Evolutionary conservation across 2,329 filamentous ascomycete genomes (phyloP).

Genomic region (Torrubiella hemipterigena): DNA sequence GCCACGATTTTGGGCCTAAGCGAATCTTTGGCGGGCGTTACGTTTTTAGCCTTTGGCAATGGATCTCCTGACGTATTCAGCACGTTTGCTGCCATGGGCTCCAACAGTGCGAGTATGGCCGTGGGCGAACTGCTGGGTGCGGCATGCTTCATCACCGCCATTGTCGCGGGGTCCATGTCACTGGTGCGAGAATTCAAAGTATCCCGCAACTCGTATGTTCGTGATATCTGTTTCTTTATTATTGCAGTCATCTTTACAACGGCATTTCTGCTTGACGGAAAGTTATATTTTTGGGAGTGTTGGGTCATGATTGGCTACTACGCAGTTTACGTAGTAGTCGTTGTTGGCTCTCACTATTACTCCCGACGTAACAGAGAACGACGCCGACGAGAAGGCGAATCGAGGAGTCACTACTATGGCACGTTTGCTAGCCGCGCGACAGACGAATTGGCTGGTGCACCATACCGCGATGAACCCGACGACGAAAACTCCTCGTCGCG

Average conservation of each 20-base stretch:
- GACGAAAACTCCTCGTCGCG: constrained; percentile 13
- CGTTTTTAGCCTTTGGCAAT: constrained; percentile 93
- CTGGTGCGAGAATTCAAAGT: constrained; percentile 92
- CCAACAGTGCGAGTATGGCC: constrained; percentile 92
- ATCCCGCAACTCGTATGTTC: constrained; percentile 75
- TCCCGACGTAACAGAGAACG: constrained; percentile 47
- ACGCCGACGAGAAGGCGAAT: constrained; percentile 55
- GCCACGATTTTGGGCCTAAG: constrained; percentile 81
- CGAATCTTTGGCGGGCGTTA: constrained; percentile 92
- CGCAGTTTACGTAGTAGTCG: constrained; percentile 74
- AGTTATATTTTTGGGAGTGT: constrained; percentile 80
- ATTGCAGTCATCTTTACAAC: constrained; percentile 78
- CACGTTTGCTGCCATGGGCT: constrained; percentile 95
- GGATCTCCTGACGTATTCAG: constrained; percentile 97
- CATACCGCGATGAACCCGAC: constrained; percentile 51
- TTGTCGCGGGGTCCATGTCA: constrained; percentile 95
- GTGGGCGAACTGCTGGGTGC: constrained; percentile 92
- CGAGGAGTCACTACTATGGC: constrained; percentile 62
- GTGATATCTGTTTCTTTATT: constrained; percentile 89
- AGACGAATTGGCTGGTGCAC: constrained; percentile 41
- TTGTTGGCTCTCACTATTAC: constrained; percentile 89
- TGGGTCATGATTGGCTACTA: constrained; percentile 85
- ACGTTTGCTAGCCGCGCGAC: constrained; percentile 31
- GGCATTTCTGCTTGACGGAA: constrained; percentile 74
- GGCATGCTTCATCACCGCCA: constrained; percentile 89